Conservation (phyloP, 2,329 filamentous ascomycete species). For the Aureobasidium sp. region DNA sequence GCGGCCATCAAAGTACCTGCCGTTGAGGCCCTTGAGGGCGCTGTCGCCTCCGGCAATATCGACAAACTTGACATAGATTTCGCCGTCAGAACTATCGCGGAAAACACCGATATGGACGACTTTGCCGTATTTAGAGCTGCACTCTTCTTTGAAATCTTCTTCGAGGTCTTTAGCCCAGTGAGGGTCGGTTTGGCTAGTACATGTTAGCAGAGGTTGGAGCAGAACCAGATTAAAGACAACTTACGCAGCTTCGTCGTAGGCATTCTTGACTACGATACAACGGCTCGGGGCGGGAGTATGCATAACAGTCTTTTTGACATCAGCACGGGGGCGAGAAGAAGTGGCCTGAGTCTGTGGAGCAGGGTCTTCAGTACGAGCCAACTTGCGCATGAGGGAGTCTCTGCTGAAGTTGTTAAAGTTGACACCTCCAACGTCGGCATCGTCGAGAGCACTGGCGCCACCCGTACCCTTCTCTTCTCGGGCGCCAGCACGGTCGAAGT, state of each 20-base stretch:
- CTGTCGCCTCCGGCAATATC: conserved; percentile 92
- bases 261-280: conserved; percentile 90
- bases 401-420: conserved; percentile 99
- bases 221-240: conserved; percentile 33
- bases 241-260: conserved; percentile 89
- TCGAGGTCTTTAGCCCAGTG: conserved; percentile 89
- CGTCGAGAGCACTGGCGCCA: conserved; percentile 89
- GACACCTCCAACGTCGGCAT: conserved; percentile 94
- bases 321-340: conserved; percentile 13
- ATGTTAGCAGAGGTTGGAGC: not conserved
- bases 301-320: conserved; percentile 71
- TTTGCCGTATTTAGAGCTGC: conserved; percentile 90
- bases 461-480: conserved; percentile 80
- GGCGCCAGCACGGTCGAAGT: conserved; percentile 84
- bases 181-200: conserved; percentile 68
- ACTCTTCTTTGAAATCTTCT: conserved; percentile 87
- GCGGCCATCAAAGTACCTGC: conserved; percentile 86
- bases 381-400: conserved; percentile 96
- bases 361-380: conserved; percentile 88
- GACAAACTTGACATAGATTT: conserved; percentile 98
- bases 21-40: conserved; percentile 95
- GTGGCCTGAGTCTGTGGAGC: conserved; percentile 49
- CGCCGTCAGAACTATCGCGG: conserved; percentile 88
- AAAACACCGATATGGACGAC: conserved; percentile 81
- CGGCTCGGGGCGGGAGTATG: conserved; percentile 88